Conservation (phyloP, 345 rosid genomes). For the Ailanthus altissimus region DNA sequence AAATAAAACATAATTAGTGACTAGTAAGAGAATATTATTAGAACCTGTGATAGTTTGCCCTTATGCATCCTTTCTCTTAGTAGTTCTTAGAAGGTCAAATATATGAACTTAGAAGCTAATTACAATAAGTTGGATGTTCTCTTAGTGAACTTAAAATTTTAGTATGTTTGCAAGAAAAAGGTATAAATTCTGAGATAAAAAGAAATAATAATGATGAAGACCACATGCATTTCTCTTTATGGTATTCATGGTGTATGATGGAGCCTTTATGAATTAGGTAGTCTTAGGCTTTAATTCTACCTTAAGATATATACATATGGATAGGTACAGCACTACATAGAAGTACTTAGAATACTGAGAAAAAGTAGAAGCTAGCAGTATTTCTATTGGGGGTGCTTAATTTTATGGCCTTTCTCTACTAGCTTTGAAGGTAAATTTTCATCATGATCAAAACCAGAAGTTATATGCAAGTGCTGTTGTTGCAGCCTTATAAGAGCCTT, state of each 20-base stretch:
- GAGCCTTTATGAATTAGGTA: constrained; percentile 24
- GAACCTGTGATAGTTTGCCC: not conserved
- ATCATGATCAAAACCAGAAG: constrained; percentile 31
- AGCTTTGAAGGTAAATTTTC: constrained; percentile 45
- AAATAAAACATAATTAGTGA: not conserved
- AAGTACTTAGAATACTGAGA: constrained; percentile 6
- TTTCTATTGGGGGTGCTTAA: not conserved
- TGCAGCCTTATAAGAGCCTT: constrained; percentile 41
- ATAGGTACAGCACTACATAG: constrained; percentile 9
- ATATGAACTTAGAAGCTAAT: not conserved
- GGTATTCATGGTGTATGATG: constrained; percentile 39
- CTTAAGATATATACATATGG: not conserved
- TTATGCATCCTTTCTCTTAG: not conserved
- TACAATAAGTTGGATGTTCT: not conserved
- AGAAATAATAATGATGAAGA: constrained; percentile 31
- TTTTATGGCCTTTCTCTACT: constrained; percentile 19
- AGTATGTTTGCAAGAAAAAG: not conserved
- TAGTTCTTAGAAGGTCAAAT: not conserved
- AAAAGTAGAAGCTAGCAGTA: not conserved
- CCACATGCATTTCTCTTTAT: constrained; percentile 36
- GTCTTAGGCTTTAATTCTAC: constrained; percentile 31
- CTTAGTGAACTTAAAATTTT: not conserved
- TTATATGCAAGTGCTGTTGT: constrained; percentile 27
- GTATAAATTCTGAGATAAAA: not conserved
- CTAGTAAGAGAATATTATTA: not conserved